phyloP scores from a whole-genome alignment of 805 yeast genomes.

The Limtongia smithiae region DNA sequence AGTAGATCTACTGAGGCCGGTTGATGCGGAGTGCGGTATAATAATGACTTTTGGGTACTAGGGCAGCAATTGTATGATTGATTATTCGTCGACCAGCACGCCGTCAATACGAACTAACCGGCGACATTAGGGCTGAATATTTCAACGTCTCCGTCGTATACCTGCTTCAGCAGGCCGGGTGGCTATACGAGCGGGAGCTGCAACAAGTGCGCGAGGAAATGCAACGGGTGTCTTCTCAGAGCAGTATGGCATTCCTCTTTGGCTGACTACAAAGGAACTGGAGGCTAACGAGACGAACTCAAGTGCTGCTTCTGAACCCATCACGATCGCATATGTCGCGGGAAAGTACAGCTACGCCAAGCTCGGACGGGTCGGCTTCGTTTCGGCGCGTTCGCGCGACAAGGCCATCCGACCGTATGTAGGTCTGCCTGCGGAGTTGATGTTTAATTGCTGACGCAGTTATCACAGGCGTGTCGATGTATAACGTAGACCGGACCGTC shows the following conservation, averaged over 20 bases:
- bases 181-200: conserved; percentile 43
- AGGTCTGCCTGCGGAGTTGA: too few species aligned
- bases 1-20: conserved; percentile 9
- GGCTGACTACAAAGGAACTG: background rate
- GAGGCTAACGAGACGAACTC: background rate
- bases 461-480: too few species aligned
- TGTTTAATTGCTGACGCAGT: too few species aligned
- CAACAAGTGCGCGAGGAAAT: conserved; percentile 37
- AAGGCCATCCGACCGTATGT: too few species aligned
- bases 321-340: background rate
- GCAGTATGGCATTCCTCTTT: background rate
- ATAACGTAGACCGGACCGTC: too few species aligned
- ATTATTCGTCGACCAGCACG: too few species aligned
- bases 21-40: too few species aligned
- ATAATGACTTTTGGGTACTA: too few species aligned
- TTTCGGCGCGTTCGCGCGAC: too few species aligned
- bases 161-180: conserved; percentile 43
- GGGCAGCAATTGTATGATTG: conserved; percentile 38
- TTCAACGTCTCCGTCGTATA: conserved; percentile 40
- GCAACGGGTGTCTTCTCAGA: conserved; percentile 22
- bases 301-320: conserved; percentile 5
- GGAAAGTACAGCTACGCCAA: background rate
- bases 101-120: too few species aligned
- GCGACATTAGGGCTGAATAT: conserved; percentile 31
- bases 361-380: background rate